These are phyloP conservation scores for Xerocomellus chrysenteron DNA, from an alignment of 768 basidiomycete species.

Conservation along the genomic window DNA sequence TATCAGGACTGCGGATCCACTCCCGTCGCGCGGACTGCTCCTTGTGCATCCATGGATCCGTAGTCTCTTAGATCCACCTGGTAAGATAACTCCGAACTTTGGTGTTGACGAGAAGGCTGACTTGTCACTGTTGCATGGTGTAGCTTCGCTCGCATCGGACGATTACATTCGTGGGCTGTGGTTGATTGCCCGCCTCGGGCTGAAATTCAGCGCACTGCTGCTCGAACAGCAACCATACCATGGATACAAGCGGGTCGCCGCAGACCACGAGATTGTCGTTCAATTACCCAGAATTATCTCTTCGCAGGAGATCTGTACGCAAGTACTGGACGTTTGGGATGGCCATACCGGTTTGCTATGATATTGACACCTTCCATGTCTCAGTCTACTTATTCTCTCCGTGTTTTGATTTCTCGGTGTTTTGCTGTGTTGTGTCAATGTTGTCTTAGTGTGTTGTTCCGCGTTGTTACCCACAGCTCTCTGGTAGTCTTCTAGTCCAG, in stretches of 20 bases:
- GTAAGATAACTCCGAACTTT: neutral
- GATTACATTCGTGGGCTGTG: neutral
- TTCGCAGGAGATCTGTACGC: neutral
- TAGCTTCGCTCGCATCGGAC: neutral
- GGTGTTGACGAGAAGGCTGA: neutral
- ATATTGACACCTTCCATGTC: neutral
- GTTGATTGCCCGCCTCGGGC: slow-evolving; percentile 4
- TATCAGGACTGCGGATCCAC: neutral
- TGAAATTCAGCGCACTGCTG: slow-evolving; percentile 3
- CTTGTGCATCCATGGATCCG: slow-evolving; percentile 4
- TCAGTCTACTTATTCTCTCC: neutral
- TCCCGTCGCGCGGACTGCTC: neutral
- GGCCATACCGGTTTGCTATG: neutral
- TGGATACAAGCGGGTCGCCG: slow-evolving; percentile 5
- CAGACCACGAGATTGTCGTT: slow-evolving; percentile 4
- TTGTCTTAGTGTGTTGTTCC: too few relatives aligned
- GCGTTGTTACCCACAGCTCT: neutral
- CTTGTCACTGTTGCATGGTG: neutral
- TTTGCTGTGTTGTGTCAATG: neutral
- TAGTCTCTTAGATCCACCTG: neutral
- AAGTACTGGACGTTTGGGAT: slow-evolving; percentile 4
- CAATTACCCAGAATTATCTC: neutral
- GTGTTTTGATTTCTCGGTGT: neutral
- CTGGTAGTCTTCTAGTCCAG: neutral
- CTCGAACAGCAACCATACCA: neutral